Conservation (phyloP, 2,329 filamentous ascomycete species). For the Colletotrichum aenigma region DNA sequence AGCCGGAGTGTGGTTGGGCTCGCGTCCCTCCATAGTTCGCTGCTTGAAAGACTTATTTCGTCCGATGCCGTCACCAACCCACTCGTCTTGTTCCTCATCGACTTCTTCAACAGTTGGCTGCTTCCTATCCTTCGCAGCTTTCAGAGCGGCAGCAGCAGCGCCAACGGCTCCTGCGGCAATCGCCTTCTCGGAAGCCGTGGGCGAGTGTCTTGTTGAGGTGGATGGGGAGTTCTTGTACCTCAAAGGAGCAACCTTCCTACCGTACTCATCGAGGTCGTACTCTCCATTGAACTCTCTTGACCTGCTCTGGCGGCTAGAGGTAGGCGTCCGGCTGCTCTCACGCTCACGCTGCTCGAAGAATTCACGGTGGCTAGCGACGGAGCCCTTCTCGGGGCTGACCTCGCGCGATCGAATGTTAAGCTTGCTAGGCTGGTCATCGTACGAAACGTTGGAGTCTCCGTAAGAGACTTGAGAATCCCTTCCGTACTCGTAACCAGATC, state of each 20-base stretch:
- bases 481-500: slow-evolving; percentile 41
- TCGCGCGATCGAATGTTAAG: slow-evolving; percentile 33
- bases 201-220: slow-evolving; percentile 51
- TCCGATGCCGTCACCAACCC: slow-evolving; percentile 54
- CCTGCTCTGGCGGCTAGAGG: slow-evolving; percentile 37
- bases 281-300: slow-evolving; percentile 55
- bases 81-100: slow-evolving; percentile 37
- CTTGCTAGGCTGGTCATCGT: slow-evolving; percentile 32
- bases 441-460: slow-evolving; percentile 31
- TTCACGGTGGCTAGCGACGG: slow-evolving; percentile 42
- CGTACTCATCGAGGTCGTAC: slow-evolving; percentile 63
- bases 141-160: slow-evolving; percentile 56
- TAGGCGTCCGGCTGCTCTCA: slow-evolving; percentile 39
- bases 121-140: slow-evolving; percentile 50
- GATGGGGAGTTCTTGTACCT: slow-evolving; percentile 57
- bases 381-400: slow-evolving; percentile 46
- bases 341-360: slow-evolving; percentile 43
- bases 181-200: slow-evolving; percentile 60
- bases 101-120: slow-evolving; percentile 37
- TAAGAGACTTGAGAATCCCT: slow-evolving; percentile 15
- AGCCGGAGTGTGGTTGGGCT: slow-evolving; percentile 59
- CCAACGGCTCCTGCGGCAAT: slow-evolving; percentile 62
- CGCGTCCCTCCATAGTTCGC: slow-evolving; percentile 60
- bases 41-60: slow-evolving; percentile 71
- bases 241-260: slow-evolving; percentile 55